These are phyloP conservation scores for sunflower (Helianthus annuus) DNA, from an alignment of 129 eudicot genomes.

Conservation along the genomic window HanXRQr2.0-SUNRISE NC_035436.2:186451375-186451874, in stretches of 20 bases:
- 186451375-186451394: neutral
- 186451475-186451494: neutral
- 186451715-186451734: conserved; percentile 3
- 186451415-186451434: conserved; percentile 1
- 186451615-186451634: neutral
- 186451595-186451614: neutral
- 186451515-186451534: neutral
- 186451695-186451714: neutral
- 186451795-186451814: neutral
- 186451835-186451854: conserved; percentile 16
- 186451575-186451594: neutral
- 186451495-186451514: conserved; percentile 9
- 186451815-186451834: neutral
- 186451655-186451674: conserved; percentile 1
- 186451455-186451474: neutral
- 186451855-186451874: neutral
- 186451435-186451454: conserved; percentile 1
- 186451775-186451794: neutral
- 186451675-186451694: neutral
- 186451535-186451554: neutral
- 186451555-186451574: neutral
- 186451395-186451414: conserved; percentile 3
- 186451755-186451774: neutral
- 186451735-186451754: conserved; percentile 25
- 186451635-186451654: too few species aligned